Evolutionary conservation across 345 rosid genomes (phyloP), one percentile per base, ranked within the genome.

Genomic region (Jatropha curcas): DNA sequence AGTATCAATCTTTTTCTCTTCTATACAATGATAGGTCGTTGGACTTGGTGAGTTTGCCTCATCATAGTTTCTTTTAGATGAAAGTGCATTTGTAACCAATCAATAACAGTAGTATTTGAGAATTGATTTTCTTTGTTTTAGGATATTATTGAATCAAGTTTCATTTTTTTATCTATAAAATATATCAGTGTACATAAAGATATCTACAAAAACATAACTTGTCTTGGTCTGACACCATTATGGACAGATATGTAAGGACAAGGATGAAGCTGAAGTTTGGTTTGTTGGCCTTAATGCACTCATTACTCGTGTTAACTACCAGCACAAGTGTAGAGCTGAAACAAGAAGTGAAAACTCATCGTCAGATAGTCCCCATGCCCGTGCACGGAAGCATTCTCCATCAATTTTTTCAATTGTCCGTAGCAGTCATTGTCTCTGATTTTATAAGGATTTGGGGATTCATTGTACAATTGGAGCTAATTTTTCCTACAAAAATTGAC

Each of bases 221-320:
- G 20, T 57, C 7, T 65, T 43, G 12, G 53, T 53, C 34, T 63
- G 57, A 19, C 35, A 51, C 55, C 33, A 28, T 60, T 72, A 51
- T 82, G 75, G 61, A 71, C 87, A 94, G 97, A 92, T 94, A 76
- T 92, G 98, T 72, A 94, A 94, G 82, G 97, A 92, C 87, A 94
- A 90, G 83, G 97, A 92, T 71, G 98, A 94, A 87, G 97, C 97
- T 70, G 98, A 94, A 80, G 87, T 94, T 75, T 90, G 97, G 98
- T 88, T 94, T 74, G 88, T 81, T 68, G 96, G 94, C 76, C 87
- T 94, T 55, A 89, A 92, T 81, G 89, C 92, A 59, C 72, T 92
- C 78, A 86, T 84, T 56, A 71, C 86, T 64, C 82, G 77, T 30
- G 81, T 80, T 65, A 80, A 77, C 74, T 68, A 73, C 62, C 57